phyloP scores from a whole-genome alignment of 208 protist species.

The Kentomonas sorsogonicus region DNA sequence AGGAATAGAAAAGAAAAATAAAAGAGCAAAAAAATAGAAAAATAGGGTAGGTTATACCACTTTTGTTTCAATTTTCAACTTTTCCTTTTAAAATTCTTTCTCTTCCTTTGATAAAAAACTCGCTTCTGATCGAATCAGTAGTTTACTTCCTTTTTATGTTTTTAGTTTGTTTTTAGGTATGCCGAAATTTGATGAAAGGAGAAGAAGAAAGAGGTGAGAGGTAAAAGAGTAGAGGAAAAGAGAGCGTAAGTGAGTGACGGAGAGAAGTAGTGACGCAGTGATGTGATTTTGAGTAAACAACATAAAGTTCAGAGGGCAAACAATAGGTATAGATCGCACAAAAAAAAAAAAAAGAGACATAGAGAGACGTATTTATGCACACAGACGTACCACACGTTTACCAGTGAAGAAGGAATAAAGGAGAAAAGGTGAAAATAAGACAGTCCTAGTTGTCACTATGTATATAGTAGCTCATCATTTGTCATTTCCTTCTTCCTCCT shows the following conservation, averaged over 20 bases:
- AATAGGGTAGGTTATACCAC: background rate
- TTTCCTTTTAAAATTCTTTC: too few relatives aligned
- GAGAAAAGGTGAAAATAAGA: background rate
- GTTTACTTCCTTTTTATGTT: too few relatives aligned
- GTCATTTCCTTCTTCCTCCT: background rate
- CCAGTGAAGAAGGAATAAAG: background rate
- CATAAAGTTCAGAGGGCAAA: too few relatives aligned
- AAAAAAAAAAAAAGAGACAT: background rate
- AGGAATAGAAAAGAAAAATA: constrained; percentile 4
- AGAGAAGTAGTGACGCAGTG: too few relatives aligned
- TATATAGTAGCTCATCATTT: background rate
- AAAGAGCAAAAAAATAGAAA: background rate
- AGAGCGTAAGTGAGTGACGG: too few relatives aligned
- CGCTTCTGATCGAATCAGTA: too few relatives aligned
- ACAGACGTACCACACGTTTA: background rate
- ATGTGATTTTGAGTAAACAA: too few relatives aligned
- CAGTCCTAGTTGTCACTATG: background rate
- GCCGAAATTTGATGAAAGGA: too few relatives aligned
- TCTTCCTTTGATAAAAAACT: too few relatives aligned
- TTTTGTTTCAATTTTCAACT: background rate
- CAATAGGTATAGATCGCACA: background rate
- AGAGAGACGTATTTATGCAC: background rate
- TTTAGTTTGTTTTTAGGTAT: too few relatives aligned
- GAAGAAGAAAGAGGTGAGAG: too few relatives aligned
- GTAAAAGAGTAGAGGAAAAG: too few relatives aligned